Evolutionary conservation across 176 grass and related monocot genomes (phyloP), one percentile per base, ranked within the genome.

Genomic region (Hyparrhenia diplandra): DNA sequence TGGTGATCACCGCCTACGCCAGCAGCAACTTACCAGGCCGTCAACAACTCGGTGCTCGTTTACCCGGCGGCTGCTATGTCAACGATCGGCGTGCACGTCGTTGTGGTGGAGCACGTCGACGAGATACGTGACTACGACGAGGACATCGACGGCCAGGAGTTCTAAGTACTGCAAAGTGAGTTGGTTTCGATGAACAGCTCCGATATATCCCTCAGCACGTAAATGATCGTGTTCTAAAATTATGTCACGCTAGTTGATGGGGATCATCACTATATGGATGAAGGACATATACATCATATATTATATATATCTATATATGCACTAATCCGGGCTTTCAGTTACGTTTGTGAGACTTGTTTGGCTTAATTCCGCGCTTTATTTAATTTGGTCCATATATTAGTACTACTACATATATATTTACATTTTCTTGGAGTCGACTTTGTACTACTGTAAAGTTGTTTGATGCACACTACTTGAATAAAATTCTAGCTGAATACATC

Each of bases 21-120:
- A 95, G 90, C 85, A 99, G 90, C 90, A 99, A 95, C 84, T n/a
- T 95, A 95, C 89, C 96, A 99, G 88, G 93, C 96, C 37, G 87
- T 91, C 13, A 99, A 95, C 90, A 99, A 91, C 89, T 99, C 96
- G 5, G 90, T 99, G 78, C 83, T 95, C 59, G 75, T 95, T 49
- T n/a, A n/a, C 82, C 87, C 27, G 93, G 96, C 70, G 93, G 80
- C 78, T 93, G 74, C 72, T 52, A 66, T 36, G 88, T 88, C 60
- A 80, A 90, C 63, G 92, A 99, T 90, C 10, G 93, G 96, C 45
- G 91, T 93, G 11, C 87, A 99, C 76, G 67, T 93, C 64, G 64
- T 89, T 67, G 82, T 95, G 29, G 69, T 86, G 4, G 90, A 95
- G 69, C 76, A 85, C 66, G 80, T 83, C 20, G 74, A 83, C 49